Base-by-base conservation (phyloP, 306 rosid species). In the Mucuna pruriens region DNA sequence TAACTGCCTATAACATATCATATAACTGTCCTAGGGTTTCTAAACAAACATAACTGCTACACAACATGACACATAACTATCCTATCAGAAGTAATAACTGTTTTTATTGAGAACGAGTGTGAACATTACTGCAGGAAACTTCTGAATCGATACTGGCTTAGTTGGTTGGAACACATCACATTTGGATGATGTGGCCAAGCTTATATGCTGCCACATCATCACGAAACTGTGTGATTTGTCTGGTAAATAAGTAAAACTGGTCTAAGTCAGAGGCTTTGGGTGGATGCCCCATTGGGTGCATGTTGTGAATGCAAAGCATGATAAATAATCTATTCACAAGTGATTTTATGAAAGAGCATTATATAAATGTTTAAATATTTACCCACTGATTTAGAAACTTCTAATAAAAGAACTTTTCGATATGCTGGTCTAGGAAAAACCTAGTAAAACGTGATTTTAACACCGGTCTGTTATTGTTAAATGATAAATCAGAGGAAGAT, bases 401-500 rank as follows among this genome's bases (percentile, higher is more conserved):
- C 48, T 60, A 39, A 60, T 48, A 42, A 31, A 77, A 72, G 63
- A 78, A 20, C 25, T 1, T 17, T 65, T 67, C 44, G 12, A 12
- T 38, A 36, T 68, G 46, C 55, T 76, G 12, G 54, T 45, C 68
- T 77, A 39, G 68, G 44, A 19, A 77, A 71, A 64, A 62, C 55
- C 45, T 83, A 25, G 38, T 25, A 29, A 22, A 36, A 71, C 40
- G 7, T 48, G 33, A 44, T 48, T 69, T 62, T 61, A 71, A 64
- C 55, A 52, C 38, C 31, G 80, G 25, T 62, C 7, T 77, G 77
- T 26, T 76, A 48, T 45, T 48, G 36, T 77, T 78, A 72, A 73
- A 33, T 42, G 74, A 51, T 71, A 61, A 48, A 54, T 77, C 58
- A 54, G 58, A 81, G 66, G 23, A 44, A 71, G 16, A 51, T 86